phyloP scores from a whole-genome alignment of 371 early-diverging fungal genomes.

The Mucor racemosus region DNA sequence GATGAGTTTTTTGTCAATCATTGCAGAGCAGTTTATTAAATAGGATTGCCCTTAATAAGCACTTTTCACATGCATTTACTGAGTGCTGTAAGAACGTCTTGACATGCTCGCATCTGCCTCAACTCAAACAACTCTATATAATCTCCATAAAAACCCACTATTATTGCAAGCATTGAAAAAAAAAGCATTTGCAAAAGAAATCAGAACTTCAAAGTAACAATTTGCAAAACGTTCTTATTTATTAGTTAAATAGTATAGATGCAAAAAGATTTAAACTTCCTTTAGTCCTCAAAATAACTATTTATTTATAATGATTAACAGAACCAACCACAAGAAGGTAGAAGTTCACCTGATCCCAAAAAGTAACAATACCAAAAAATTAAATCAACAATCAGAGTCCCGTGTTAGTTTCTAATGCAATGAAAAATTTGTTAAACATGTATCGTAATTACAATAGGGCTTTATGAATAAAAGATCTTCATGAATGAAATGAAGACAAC shows the following conservation, averaged over 20 bases:
- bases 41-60: no score
- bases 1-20: no score
- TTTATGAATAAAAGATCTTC: no score
- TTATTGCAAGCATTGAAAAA: constrained; percentile 18
- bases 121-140: constrained; percentile 16
- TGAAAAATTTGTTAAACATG: no score
- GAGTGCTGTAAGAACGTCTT: no score
- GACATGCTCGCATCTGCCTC: not conserved
- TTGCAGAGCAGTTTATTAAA: no score
- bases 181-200: constrained; percentile 17
- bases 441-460: no score
- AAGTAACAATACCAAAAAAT: not conserved
- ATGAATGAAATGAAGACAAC: no score
- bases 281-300: constrained; percentile 13
- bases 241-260: constrained; percentile 14
- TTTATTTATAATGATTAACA: constrained; percentile 7
- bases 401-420: no score
- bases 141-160: constrained; percentile 15
- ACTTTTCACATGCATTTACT: no score
- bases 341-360: constrained; percentile 16
- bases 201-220: constrained; percentile 12
- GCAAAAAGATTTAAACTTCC: not conserved
- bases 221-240: constrained; percentile 19
- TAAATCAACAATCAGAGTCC: no score
- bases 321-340: constrained; percentile 17